A percentile compares a stretch with the other conserved stretches of the same genome.
These are phyloP conservation scores for Chlorella sorokiniana DNA, from an alignment of 139 green algal species.

Conservation along the genomic window DNA sequence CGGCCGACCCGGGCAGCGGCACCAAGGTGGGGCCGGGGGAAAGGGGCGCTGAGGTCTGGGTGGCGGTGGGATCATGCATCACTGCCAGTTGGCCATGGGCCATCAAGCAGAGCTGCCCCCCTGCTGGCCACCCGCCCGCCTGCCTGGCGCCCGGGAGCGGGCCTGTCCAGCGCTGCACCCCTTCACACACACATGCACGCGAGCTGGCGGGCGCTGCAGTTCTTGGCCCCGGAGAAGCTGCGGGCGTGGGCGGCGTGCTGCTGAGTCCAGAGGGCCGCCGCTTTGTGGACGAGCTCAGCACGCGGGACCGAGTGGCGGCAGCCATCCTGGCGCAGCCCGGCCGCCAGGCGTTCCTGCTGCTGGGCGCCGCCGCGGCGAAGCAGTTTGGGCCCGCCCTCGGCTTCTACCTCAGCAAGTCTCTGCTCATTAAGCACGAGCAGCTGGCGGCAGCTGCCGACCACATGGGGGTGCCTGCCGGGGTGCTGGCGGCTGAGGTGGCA, in stretches of 20 bases:
- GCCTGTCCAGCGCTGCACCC: neutral
- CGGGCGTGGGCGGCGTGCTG: constrained; percentile 73
- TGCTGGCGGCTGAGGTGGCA: constrained; percentile 49
- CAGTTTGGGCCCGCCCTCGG: constrained; percentile 61
- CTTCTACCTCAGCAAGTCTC: constrained; percentile 67
- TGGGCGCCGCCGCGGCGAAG: constrained; percentile 38
- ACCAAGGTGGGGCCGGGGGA: constrained; percentile 21
- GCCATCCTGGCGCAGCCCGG: constrained; percentile 40
- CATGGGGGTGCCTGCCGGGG: constrained; percentile 30
- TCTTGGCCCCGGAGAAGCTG: constrained; percentile 81
- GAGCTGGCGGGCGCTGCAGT: constrained; percentile 25
- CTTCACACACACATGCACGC: neutral
- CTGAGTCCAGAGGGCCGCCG: constrained; percentile 57
- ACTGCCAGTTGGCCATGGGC: too few relatives aligned
- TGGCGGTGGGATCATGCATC: neutral
- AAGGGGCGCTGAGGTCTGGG: neutral
- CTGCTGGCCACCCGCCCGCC: too few relatives aligned
- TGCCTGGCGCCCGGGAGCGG: too few relatives aligned
- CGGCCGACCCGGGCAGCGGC: constrained; percentile 47
- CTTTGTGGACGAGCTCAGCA: constrained; percentile 82
- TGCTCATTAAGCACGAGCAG: constrained; percentile 58
- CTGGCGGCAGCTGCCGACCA: constrained; percentile 37
- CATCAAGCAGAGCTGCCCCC: too few relatives aligned
- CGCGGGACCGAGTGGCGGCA: constrained; percentile 59
- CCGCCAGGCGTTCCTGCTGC: constrained; percentile 56